Percentiles rank a stretch among this genome's conserved stretches.
Evolutionary conservation across 2,329 filamentous ascomycete genomes (phyloP).

Genomic region (Mollisiaceae sp.): DNA sequence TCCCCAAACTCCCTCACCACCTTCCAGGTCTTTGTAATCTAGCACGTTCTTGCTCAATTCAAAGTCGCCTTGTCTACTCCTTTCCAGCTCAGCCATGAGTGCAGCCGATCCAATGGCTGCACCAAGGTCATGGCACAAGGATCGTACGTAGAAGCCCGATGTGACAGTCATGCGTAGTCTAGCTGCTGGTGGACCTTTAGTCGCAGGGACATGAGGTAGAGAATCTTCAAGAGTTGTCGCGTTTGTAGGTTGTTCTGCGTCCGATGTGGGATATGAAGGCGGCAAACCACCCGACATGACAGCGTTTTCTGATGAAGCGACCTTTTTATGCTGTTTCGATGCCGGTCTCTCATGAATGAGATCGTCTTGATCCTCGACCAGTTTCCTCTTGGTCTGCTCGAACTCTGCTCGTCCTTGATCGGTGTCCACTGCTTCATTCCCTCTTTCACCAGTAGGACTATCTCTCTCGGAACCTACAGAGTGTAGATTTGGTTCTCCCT

Average conservation of each 20-base stretch:
- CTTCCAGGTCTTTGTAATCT: constrained; percentile 76
- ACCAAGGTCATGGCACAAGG: constrained; percentile 90
- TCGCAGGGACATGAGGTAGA: constrained; percentile 12
- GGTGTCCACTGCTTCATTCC: not conserved
- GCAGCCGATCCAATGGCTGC: constrained; percentile 79
- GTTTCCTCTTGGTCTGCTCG: constrained; percentile 40
- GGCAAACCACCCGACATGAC: constrained; percentile 42
- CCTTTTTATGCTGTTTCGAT: constrained; percentile 34
- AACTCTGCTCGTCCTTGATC: constrained; percentile 45
- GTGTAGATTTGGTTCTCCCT: not conserved
- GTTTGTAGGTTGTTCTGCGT: constrained; percentile 28
- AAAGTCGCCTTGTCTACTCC: constrained; percentile 83
- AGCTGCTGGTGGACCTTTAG: constrained; percentile 74
- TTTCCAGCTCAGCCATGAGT: constrained; percentile 83
- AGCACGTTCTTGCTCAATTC: constrained; percentile 75
- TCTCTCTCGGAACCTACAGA: not conserved
- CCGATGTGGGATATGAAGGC: not conserved
- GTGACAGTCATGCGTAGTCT: constrained; percentile 90
- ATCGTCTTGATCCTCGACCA: constrained; percentile 40
- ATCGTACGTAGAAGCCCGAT: constrained; percentile 95
- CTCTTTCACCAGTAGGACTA: not conserved
- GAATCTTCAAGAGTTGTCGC: constrained; percentile 31
- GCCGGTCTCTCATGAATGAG: constrained; percentile 37
- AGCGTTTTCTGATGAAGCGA: constrained; percentile 24
- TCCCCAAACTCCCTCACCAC: constrained; percentile 82